phyloP scores from a whole-genome alignment of 2,329 filamentous ascomycete genomes.

The Talaromyces islandicus region DNA sequence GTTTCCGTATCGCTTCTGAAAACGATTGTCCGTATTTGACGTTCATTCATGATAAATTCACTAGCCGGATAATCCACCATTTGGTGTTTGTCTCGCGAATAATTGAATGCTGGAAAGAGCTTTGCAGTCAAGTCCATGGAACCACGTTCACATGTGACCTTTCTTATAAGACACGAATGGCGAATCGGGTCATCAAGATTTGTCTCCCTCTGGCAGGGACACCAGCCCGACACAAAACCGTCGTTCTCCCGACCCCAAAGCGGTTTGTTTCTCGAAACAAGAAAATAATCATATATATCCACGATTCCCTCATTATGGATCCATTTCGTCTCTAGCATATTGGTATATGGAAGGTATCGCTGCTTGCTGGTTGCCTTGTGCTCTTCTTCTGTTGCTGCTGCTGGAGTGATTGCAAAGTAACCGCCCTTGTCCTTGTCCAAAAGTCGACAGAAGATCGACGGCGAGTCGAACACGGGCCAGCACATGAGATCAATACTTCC shows the following conservation, averaged over 20 bases:
- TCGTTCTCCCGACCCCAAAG: background rate
- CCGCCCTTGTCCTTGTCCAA: background rate
- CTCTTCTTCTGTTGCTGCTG: background rate
- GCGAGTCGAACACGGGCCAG: background rate
- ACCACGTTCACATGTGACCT: background rate
- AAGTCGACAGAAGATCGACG: background rate
- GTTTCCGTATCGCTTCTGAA: background rate
- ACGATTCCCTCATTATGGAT: background rate
- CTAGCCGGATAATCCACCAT: background rate
- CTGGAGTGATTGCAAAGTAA: background rate
- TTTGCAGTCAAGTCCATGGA: background rate
- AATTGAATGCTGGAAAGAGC: background rate
- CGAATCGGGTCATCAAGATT: background rate
- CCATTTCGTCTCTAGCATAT: background rate
- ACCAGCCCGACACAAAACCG: background rate
- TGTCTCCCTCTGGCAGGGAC: background rate
- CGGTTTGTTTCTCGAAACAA: background rate
- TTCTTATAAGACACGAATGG: background rate
- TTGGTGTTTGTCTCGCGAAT: background rate
- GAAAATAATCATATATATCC: background rate
- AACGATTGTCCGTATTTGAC: background rate
- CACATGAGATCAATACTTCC: background rate
- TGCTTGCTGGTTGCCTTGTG: background rate
- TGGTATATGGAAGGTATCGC: background rate
- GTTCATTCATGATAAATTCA: background rate